Base-by-base conservation (phyloP, 2,329 filamentous ascomycete genomes). In the Teratosphaeria epicoccoides region DNA sequence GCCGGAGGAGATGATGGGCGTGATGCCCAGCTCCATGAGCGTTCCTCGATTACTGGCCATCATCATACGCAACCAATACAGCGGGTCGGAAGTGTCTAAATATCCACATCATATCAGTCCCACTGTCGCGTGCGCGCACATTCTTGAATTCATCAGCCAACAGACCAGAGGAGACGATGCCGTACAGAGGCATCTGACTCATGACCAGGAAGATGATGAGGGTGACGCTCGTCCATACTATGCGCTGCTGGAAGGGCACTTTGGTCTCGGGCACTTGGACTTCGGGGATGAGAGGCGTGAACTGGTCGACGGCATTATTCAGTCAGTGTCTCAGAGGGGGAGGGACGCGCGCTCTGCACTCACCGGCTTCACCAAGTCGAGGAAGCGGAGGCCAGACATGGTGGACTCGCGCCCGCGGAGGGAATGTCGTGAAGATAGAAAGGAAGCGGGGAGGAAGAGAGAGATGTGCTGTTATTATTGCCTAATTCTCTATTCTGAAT, bases 41-140 rank as follows among this genome's bases (percentile, higher is more conserved):
- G 67, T 70, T 52, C 68, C 68, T 47, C 68, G 84, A 73, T 98
- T 98, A 85, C 88, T 95, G 69, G 93, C 93, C 82, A 97, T 83
- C 84, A 98, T 96, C 91, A 98, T 97, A 74, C 93, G 87, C 68
- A 98, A 81, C 93, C 93, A 98, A 83, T 98, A 98, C 67, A 98
- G 80, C 63, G 93, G 94, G 76, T 98, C 94, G 56, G 93, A 97
- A 65, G 89, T 96, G 66, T 76, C 73, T 48, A 17, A 5, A 37
- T 48, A 28, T 24, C 28, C 17, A 40, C n/a, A 29, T 23, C 29
- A 25, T 17, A 29, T 23, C 29, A 25, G 29, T 17, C 9, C 46
- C 24, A 20, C 33, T 40, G 33, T 40, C 33, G 33, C 67, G 54
- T 23, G 10, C 40, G 44, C 10, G 44, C 10, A 17, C 49, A 49